Base-by-base conservation (phyloP, 768 basidiomycete species). In the Tricholoma matsutake region DNA sequence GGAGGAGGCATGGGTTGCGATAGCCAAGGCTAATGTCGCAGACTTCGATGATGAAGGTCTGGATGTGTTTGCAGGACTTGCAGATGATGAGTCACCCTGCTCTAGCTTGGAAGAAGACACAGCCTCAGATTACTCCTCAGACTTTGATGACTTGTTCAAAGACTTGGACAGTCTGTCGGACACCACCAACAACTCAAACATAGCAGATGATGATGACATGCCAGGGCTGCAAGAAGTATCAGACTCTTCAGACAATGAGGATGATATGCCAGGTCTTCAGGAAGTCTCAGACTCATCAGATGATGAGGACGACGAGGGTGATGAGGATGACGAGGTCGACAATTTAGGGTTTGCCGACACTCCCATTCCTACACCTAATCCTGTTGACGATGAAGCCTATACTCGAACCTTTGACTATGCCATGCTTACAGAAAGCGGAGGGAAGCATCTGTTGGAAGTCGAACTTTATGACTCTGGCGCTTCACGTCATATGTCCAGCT, bases 391-490 rank as follows among this genome's bases (percentile, higher is more conserved):
- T 4, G 47, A 49, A n/a, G 47, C 47, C 47, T 49, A 49, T 28
- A 49, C 47, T 13, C 6, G 13, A 49, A 49, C 25, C 47, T 49
- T 49, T 14, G 47, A 49, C 47, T 49, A 49, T 49, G 47, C 47
- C 22, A 49, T 49, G 25, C 47, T 49, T n/a, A 49, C 11, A 2
- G 41, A 43, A 43, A 43, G 41, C 18, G 9, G 18, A 43, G 41
- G 41, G 41, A 43, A 43, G 18, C 18, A 20, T n/a, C 41, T 43
- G n/a, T 18, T 43, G 18, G 54, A 66, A 8, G 59, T 62, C 22
- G 59, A 66, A 25, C 58, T 69, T 14, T 69, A 64, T 52, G 61
- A 69, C 61, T 66, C 63, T 7, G 66, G 63, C 22, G 62, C 64
- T 16, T 61, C 58, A 22, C 32, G 41, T 34, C 66, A 69, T 32